These are phyloP conservation scores for Emmonsia crescens DNA, from an alignment of 2,329 filamentous ascomycete genomes.

Conservation along the genomic window DNA sequence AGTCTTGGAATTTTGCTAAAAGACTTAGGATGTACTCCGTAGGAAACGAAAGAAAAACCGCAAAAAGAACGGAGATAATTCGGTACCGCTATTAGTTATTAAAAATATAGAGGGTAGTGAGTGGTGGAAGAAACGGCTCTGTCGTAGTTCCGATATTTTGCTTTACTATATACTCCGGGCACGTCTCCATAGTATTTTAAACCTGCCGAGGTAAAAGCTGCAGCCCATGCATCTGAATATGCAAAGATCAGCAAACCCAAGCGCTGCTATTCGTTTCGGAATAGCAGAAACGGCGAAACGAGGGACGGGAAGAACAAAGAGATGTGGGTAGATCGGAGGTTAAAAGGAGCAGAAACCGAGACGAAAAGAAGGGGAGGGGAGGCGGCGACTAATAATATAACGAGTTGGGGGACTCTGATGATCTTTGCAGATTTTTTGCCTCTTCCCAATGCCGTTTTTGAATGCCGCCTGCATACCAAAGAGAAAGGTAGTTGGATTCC, in stretches of 20 bases:
- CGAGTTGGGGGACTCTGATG: too few relatives aligned
- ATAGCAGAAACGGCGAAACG: not conserved
- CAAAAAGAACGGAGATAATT: not conserved
- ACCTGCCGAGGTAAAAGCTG: not conserved
- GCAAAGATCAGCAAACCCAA: not conserved
- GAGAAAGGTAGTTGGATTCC: not conserved
- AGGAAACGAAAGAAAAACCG: too few relatives aligned
- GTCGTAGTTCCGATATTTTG: not conserved
- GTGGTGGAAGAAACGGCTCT: not conserved
- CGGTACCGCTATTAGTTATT: not conserved
- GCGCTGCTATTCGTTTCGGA: not conserved
- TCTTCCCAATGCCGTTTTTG: not conserved
- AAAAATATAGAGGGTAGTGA: not conserved
- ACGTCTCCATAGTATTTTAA: not conserved
- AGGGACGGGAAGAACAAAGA: not conserved
- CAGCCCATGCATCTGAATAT: not conserved
- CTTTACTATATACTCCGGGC: not conserved
- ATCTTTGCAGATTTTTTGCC: not conserved
- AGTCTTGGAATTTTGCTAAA: not conserved
- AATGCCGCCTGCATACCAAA: not conserved
- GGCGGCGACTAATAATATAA: not conserved
- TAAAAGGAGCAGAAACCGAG: not conserved
- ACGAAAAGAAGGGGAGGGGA: not conserved
- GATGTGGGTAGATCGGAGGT: not conserved
- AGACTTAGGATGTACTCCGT: too few relatives aligned